These are phyloP conservation scores for Pseudogymnoascus destructans DNA, from an alignment of 2,329 filamentous ascomycete species.

Conservation along the genomic window DNA sequence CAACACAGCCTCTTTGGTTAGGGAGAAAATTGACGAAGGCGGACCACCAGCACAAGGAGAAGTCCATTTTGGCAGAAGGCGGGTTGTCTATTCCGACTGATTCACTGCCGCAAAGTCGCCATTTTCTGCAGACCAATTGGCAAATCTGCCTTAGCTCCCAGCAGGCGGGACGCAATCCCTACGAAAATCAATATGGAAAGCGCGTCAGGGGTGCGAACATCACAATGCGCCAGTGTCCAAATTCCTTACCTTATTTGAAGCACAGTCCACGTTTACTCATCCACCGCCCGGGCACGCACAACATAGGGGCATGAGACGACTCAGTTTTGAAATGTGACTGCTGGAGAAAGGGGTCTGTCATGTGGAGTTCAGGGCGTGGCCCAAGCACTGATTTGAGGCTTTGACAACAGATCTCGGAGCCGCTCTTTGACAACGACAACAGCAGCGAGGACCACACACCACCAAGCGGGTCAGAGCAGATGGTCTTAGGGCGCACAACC, in stretches of 20 bases:
- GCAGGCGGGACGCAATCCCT: background rate
- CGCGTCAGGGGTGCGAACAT: background rate
- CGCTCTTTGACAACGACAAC: background rate
- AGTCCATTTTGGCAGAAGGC: background rate
- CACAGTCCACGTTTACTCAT: background rate
- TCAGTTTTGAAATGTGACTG: background rate
- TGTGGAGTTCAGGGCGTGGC: background rate
- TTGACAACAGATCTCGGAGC: background rate
- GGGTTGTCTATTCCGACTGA: background rate
- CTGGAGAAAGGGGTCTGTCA: background rate
- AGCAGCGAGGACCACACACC: background rate
- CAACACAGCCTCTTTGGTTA: conserved; percentile 4
- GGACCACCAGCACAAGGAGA: background rate
- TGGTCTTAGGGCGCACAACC: background rate
- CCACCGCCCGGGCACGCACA: conserved; percentile 1
- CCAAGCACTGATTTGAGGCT: background rate
- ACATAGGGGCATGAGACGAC: conserved; percentile 4
- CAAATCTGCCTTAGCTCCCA: background rate
- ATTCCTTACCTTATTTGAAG: background rate
- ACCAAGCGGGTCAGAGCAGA: background rate
- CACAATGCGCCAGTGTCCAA: background rate
- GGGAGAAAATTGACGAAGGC: background rate
- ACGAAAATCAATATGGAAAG: conserved; percentile 4
- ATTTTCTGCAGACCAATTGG: background rate
- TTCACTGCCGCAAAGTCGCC: background rate